Evolutionary conservation across 1,284 basidiomycete species (phyloP), one percentile per base, ranked within the genome.

Genomic region (Malassezia slooffiae): DNA sequence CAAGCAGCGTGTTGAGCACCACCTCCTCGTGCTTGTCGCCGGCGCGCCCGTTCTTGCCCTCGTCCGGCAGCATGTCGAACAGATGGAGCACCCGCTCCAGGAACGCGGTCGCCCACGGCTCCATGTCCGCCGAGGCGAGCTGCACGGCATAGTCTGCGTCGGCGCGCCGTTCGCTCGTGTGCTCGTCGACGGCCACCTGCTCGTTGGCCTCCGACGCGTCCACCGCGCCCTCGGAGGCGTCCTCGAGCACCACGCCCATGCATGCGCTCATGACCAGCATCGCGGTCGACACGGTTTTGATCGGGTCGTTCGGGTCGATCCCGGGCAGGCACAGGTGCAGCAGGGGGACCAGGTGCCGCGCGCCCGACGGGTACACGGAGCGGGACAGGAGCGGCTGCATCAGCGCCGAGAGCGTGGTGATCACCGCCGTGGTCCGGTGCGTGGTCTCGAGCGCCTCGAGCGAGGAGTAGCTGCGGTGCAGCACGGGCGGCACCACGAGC

Each of bases 11-110:
- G 59, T 81, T 84, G 46, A 89, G 76, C 37, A 89, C 81, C 36
- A 72, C 76, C 57, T 91, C 85, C 72, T 90, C 87, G 60, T 80
- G 76, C 71, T 86, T 87, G 24, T 86, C 87, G 27, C 86, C 86
- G 1, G 82, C 84, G 8, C 77, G 81, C 55, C 85, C 70, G 34
- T 60, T 60, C 53, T 70, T 70, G 55, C 86, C 85, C 71, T 90
- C 89, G 64, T 97, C 90, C 0, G 93, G 91, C 5, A 97, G 75
- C 61, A 91, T 87, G 71, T 90, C 85, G 61, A 85, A 91, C 4
- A 97, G 72, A 0, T 83, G 79, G 36, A 97, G 75, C 26, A 96
- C 81, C 7, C 87, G 78, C 6, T 83, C 79, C 58, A 96, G 81
- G 51, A 93, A 82, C 31, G 84, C 82, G 0, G 80, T 78, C 4